Conservation (phyloP, 768 basidiomycete species). For the Rhodotorula paludigena region DNA sequence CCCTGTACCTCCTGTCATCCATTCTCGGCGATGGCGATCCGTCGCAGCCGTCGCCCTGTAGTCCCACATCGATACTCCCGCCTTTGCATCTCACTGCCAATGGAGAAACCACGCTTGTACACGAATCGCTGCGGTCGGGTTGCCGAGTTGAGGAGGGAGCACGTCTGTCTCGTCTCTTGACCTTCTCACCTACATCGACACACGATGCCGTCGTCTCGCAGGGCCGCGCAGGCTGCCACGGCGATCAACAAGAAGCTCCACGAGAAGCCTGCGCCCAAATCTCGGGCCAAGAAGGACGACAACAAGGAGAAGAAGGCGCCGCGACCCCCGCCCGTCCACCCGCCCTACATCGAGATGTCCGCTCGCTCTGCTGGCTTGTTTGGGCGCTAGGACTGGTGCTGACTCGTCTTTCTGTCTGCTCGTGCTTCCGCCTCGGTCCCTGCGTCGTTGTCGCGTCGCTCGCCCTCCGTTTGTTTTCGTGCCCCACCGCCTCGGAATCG, state of each 20-base stretch:
- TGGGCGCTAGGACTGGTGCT: neutral
- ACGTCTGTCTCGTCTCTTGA: neutral
- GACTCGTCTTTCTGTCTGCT: neutral
- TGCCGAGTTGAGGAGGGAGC: neutral
- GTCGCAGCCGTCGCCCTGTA: too few species aligned
- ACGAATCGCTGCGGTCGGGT: too few species aligned
- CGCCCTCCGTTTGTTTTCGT: neutral
- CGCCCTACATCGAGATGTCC: slow-evolving; percentile 19
- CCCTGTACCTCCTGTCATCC: too few species aligned
- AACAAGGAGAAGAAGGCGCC: slow-evolving; percentile 1
- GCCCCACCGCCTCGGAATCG: too few species aligned
- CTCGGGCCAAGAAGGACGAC: neutral
- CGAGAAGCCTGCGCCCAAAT: too few species aligned
- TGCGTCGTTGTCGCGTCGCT: too few species aligned
- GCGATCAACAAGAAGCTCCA: neutral
- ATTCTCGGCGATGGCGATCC: too few species aligned
- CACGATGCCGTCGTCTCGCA: neutral
- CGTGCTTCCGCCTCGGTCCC: neutral
- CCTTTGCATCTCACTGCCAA: too few species aligned
- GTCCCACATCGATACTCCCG: too few species aligned
- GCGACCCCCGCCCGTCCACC: neutral
- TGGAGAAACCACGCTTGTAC: too few species aligned
- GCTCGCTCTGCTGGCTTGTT: neutral
- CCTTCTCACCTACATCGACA: neutral
- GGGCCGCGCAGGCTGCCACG: neutral